These are phyloP conservation scores for Blastobotrys arbuscula DNA, from an alignment of 1,139 yeast species.

Conservation along the genomic window DNA sequence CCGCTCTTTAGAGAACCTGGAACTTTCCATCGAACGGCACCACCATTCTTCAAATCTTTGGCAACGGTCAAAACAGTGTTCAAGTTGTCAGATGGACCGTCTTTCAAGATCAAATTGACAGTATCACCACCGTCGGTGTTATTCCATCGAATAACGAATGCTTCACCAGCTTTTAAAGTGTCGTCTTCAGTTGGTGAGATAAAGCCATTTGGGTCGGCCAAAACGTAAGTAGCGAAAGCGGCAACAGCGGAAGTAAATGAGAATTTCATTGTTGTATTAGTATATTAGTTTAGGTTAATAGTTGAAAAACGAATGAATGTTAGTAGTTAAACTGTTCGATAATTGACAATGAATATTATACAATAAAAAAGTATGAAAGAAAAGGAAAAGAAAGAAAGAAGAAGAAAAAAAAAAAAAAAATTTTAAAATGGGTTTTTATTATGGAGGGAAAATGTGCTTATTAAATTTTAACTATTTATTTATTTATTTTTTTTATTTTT, in stretches of 20 bases:
- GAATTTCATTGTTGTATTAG: constrained; percentile 13
- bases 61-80: constrained; percentile 34
- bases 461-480: too few species aligned
- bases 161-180: constrained; percentile 31
- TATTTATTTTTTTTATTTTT: too few species aligned
- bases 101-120: constrained; percentile 30
- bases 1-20: constrained; percentile 32
- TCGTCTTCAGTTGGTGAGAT: constrained; percentile 29
- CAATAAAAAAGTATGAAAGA: background rate
- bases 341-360: background rate
- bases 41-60: constrained; percentile 32
- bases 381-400: constrained; percentile 1
- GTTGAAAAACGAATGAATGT: background rate
- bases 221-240: constrained; percentile 17
- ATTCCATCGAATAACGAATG: constrained; percentile 33
- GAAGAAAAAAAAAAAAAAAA: background rate
- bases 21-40: constrained; percentile 36
- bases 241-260: constrained; percentile 13
- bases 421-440: too few species aligned
- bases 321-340: background rate
- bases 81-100: constrained; percentile 33
- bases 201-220: constrained; percentile 30
- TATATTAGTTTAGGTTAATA: background rate
- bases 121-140: constrained; percentile 31
- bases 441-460: too few species aligned